phyloP scores from a whole-genome alignment of 1,284 basidiomycete genomes.

The Ustilago tritici region DNA sequence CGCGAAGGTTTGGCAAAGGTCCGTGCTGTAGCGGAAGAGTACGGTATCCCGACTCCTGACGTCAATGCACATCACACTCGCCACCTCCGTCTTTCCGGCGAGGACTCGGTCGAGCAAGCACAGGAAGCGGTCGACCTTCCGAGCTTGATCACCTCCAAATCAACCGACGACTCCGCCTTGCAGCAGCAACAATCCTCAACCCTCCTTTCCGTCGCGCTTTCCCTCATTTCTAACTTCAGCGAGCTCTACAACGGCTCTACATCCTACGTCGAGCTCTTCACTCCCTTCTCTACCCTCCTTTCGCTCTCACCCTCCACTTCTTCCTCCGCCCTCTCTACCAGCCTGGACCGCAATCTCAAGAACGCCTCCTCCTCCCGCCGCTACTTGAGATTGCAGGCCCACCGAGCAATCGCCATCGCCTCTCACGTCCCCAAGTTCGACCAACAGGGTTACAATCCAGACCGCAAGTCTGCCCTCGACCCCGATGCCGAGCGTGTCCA shows the following conservation, averaged over 20 bases:
- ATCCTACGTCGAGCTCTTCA: slow-evolving; percentile 64
- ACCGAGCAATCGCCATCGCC: slow-evolving; percentile 95
- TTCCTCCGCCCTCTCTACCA: slow-evolving; percentile 64
- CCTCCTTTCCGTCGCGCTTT: slow-evolving; percentile 46
- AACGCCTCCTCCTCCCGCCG: slow-evolving; percentile 80
- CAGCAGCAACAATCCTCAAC: slow-evolving; percentile 4
- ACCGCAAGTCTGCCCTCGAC: slow-evolving; percentile 81
- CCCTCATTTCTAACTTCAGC: slow-evolving; percentile 53
- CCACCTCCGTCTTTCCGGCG: slow-evolving; percentile 24
- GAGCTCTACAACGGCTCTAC: slow-evolving; percentile 60
- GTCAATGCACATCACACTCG: slow-evolving; percentile 51
- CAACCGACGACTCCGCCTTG: background rate
- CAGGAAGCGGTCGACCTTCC: slow-evolving; percentile 32
- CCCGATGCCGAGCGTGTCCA: slow-evolving; percentile 93
- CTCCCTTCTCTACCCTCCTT: slow-evolving; percentile 50
- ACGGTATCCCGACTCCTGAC: slow-evolving; percentile 65
- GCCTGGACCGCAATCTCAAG: slow-evolving; percentile 75
- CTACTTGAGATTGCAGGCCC: slow-evolving; percentile 87
- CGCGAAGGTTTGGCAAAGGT: slow-evolving; percentile 48
- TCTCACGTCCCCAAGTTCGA: slow-evolving; percentile 96
- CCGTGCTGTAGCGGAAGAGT: slow-evolving; percentile 47
- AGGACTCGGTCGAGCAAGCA: slow-evolving; percentile 17
- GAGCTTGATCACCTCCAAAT: slow-evolving; percentile 22
- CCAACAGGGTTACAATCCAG: slow-evolving; percentile 79
- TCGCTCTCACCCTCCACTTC: slow-evolving; percentile 34